Base-by-base conservation (phyloP, 306 rosid species). In the Inga laurina region DNA sequence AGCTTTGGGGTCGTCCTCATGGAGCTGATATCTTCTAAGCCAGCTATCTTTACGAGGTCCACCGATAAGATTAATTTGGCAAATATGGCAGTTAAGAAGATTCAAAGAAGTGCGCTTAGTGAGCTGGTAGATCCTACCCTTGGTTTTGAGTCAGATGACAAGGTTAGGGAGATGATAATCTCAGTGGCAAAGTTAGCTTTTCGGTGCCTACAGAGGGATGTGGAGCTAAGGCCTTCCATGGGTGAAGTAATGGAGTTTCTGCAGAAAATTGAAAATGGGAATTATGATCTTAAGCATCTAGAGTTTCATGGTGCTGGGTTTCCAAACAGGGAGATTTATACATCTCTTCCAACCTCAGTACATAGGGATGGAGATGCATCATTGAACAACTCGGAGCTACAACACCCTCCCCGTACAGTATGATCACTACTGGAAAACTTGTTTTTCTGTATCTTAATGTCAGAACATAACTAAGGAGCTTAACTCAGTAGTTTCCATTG, bases 1-100 rank as follows among this genome's bases (percentile, higher is more conserved):
- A 92, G 94, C 72, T 94, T 94, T 19, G 94, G 98, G 8, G 95
- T 91, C 5, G 54, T 49, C 5, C 54, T 49, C 54, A 49, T 86
- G 41, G 90, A 94, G 89, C 89, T 94, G 7, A 82, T 92, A 68
- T 90, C 98, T n/a, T 94, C 98, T 7, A 75, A 81, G 90, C 92
- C 93, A 18, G 97, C 97, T 0, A 96, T 94, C 81, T 94, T 93
- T 82, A 79, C 72, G 41, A 85, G 98, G 79, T 83, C 77, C 39
- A 74, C 61, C 27, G 89, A 90, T 75, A 97, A 92, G 81, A 86
- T 92, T 35, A 94, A 92, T 72, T 85, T 94, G 86, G 84, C 96
- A 16, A 89, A 89, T 84, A 76, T 93, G 27, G 97, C 93, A 1
- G 67, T 85, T 7, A 85, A 62, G 84, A 94, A 89, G 88, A 88